A percentile compares a stretch with the other conserved stretches of the same genome.
These are phyloP conservation scores for Solanum gracilifrons DNA, from an alignment of 257 asterid genomes.

Conservation along the genomic window DNA sequence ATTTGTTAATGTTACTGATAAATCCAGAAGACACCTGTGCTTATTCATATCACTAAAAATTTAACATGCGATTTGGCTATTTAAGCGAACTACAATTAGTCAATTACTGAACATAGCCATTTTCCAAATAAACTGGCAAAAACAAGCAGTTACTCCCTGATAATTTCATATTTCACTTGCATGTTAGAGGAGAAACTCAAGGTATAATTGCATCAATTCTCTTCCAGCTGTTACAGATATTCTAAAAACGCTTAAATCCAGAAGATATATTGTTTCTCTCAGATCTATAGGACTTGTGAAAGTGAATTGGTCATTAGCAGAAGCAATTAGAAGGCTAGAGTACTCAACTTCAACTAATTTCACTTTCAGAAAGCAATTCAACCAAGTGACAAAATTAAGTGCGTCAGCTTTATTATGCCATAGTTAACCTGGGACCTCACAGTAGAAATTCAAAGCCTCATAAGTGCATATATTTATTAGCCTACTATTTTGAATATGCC, in stretches of 20 bases:
- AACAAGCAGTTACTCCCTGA: neutral
- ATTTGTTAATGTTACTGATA: neutral
- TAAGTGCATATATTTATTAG: neutral
- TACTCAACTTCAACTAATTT: neutral
- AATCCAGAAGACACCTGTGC: neutral
- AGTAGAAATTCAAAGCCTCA: neutral
- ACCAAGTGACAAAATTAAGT: neutral
- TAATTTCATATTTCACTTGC: neutral
- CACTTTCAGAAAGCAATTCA: neutral
- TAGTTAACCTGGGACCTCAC: neutral
- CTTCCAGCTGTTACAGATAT: neutral
- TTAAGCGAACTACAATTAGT: neutral
- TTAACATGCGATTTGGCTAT: neutral
- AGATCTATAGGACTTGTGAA: neutral
- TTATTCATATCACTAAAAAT: neutral
- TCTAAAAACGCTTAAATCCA: neutral
- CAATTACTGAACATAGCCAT: neutral
- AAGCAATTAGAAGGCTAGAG: neutral
- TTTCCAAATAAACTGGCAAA: neutral
- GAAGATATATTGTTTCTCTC: neutral
- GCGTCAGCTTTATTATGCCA: neutral
- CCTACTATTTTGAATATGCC: neutral
- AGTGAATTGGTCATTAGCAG: neutral
- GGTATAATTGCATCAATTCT: neutral
- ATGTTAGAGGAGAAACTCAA: neutral